Evolutionary conservation across 148 eudicot species (phyloP).

Genomic region (Chenopodium suecicum): DNA sequence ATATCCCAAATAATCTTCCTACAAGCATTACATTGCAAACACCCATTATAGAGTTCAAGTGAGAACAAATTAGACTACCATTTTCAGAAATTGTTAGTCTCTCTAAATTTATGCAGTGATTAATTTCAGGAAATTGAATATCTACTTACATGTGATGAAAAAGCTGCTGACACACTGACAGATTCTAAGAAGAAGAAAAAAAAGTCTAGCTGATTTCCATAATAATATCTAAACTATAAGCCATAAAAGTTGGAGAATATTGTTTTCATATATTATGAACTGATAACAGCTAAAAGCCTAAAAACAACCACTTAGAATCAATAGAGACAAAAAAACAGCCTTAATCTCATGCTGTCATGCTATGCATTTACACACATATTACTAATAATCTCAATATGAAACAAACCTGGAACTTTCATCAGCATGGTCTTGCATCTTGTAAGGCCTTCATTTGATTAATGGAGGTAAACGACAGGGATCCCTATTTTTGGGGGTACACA

Average conservation of each 20-base stretch:
- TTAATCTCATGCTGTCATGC: not conserved
- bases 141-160: not conserved
- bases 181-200: not conserved
- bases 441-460: not conserved
- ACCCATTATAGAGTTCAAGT: not conserved
- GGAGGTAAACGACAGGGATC: not conserved
- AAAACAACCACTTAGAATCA: not conserved
- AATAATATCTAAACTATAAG: not conserved
- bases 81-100: not conserved
- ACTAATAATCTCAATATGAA: not conserved
- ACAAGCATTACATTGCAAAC: not conserved
- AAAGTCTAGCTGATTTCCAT: not conserved
- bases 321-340: not conserved
- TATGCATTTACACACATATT: no score
- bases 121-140: not conserved
- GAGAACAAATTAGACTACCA: not conserved
- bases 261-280: not conserved
- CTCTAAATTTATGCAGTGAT: not conserved
- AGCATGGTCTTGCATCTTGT: slow-evolving; percentile 8
- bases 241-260: not conserved
- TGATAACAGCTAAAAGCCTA: not conserved
- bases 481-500: not conserved
- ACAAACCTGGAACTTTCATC: slow-evolving; percentile 23
- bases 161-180: not conserved
- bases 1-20: no score